Base-by-base conservation (phyloP, 805 yeast species). In the Starmerella bombicola region DNA sequence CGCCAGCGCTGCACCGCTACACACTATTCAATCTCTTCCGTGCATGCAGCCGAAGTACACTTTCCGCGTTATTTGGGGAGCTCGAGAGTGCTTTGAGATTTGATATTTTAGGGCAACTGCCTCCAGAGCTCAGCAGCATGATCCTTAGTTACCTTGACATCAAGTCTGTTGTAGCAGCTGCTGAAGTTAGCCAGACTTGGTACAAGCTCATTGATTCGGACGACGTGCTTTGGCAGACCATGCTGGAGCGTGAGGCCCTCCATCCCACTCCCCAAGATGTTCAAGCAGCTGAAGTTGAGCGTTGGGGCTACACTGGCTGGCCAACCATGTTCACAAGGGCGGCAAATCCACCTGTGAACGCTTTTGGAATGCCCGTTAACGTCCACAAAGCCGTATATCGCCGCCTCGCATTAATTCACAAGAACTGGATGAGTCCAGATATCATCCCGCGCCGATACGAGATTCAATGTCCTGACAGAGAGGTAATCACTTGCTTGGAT, bases 401-500 rank as follows among this genome's bases (percentile, higher is more conserved):
- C 41, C 71, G 80, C 50, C 67, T 80, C 33, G 56, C 62, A 21
- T 57, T 71, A 8, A 73, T 80, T 29, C 66, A 74, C 31, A 63
- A 66, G 40, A 74, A 91, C 56, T 91, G 98, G 97, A 79, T 75
- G 71, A 69, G 78, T 51, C 80, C 86, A 1, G 61, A 60, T 17
- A 80, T 71, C 55, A 66, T 63, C 37, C 96, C 97, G 1, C 83
- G 82, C 5, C 84, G 77, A 53, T 83, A 83, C 41, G 65, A 73
- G 21, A 52, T 53, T 30, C 45, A 41, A 25, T 46, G 55, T 35
- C 55, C 55, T 3, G 46, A 47, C 33, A 38, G 45, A 12, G 77
- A 77, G 53, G 93, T 88, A n/a, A 91, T 91, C 2, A 91, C 98
- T 1, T 91, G 97, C 55, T 65, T 91, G 46, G 95, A 86, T 59